Percentiles rank a stretch among this genome's conserved stretches.
phyloP scores from a whole-genome alignment of 495 filamentous ascomycete species.

The Neurospora tetraspora region DNA sequence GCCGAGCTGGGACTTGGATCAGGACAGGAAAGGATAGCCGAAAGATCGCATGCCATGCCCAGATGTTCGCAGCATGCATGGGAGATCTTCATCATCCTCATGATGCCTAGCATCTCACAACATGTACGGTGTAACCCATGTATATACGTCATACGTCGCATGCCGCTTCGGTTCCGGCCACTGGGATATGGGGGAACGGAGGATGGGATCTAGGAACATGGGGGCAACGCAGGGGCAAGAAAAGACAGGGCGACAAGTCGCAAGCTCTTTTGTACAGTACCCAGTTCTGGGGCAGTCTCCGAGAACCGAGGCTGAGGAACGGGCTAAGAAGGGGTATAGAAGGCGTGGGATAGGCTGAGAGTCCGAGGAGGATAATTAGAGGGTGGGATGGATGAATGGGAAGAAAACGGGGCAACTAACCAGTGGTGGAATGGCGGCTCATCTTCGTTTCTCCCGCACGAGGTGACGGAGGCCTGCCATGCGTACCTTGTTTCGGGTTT shows the following conservation, averaged over 20 bases:
- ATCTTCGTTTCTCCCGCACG: not conserved
- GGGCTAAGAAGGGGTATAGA: not conserved
- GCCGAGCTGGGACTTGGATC: not conserved
- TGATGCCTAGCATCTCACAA: not conserved
- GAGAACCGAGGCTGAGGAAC: not conserved
- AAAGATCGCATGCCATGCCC: not conserved
- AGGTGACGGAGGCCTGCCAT: not conserved
- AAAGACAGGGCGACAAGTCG: not conserved
- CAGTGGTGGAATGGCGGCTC: not conserved
- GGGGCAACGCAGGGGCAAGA: not conserved
- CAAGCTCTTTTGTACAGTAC: not conserved
- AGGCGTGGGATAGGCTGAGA: not conserved
- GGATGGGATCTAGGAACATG: not conserved
- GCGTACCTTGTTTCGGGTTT: not conserved
- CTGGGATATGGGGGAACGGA: not conserved
- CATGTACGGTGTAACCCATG: not conserved
- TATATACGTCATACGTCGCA: not conserved
- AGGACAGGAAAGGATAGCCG: not conserved
- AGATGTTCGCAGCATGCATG: not conserved
- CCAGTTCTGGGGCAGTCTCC: not conserved
- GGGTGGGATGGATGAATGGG: not conserved
- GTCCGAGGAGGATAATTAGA: not conserved
- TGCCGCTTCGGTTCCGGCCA: not conserved
- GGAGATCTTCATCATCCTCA: not conserved
- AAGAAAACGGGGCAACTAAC: not conserved